Base-by-base conservation (phyloP, 352 stramenopile species). In the Thraustotheca clavata region DNA sequence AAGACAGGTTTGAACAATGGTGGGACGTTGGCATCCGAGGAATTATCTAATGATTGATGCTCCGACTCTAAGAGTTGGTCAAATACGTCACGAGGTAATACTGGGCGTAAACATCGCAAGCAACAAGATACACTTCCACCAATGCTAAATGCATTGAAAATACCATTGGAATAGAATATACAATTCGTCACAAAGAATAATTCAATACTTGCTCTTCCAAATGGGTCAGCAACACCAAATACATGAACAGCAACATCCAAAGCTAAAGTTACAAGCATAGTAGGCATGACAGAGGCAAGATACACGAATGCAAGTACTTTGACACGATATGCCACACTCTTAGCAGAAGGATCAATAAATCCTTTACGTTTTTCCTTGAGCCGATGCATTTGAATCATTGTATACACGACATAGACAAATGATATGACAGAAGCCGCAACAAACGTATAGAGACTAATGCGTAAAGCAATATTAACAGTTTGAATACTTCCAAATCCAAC, bases 241-340 rank as follows among this genome's bases (percentile, higher is more conserved):
- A n/a, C n/a, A n/a, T 71, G 69, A 4, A 59, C 24, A 12, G 79
- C 52, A 26, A 82, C 40, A 57, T 87, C 73, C 11, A 12, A 20
- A 22, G 20, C 50, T 18, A 60, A 24, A 48, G 34, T 60, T 11
- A 85, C 69, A 9, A 87, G 20, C 38, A 76, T 84, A 16, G 75
- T 71, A 3, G 80, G 78, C 22, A 87, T 84, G 20, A 80, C 71
- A 34, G 87, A 71, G 38, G 80, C 68, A 69, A 72, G 80, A 69
- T 88, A 88, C 12, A 89, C 77, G 29, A 79, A 74, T 12, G 87
- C 76, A 36, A 89, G 74, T 18, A 72, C 80, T 52, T 83, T 83
- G 46, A 89, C 84, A n/a, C 80, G 80, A 18, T 81, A 74, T 60
- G 87, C 72, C 24, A 89, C 68, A n/a, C 83, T 22, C 36, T 75